Evolutionary conservation across 1,284 basidiomycete species (phyloP), one percentile per base, ranked within the genome.

Genomic region (Naganishia sp.): DNA sequence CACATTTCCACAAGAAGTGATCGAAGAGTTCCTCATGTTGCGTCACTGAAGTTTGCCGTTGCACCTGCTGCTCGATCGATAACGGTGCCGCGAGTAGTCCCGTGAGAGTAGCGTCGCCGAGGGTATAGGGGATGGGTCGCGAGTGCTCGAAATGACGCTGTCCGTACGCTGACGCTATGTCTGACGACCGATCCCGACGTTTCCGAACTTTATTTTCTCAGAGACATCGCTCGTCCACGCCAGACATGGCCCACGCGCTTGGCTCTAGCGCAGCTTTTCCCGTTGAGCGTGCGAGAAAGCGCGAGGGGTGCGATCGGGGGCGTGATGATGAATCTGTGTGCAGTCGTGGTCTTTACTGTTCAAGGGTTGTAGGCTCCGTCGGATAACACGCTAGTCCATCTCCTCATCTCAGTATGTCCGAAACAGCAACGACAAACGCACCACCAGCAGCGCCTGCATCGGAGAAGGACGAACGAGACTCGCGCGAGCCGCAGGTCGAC

Each of bases 11-110:
- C 44, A 33, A 15, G 56, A 59, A 44, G 56, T 45, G 56, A 59
- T 59, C 10, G 56, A 59, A 59, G 56, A 44, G 44, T 59, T 59
- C 45, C 56, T 46, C 56, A 59, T 59, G 44, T 5, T 45, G 15
- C 36, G 7, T 39, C 4, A 10, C 36, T 39, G 36, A 13, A 39
- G 1, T 10, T 28, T 13, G 36, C 9, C 6, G 36, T 39, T 39
- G 10, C 36, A 39, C 36, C 9, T 9, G 13, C 36, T 39, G 36
- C 13, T 13, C 36, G 6, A 13, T 39, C 36, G 6, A 39, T 9
- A 39, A 39, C 36, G 36, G 13, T 39, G 36, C 36, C 13, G 36
- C 36, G 36, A 39, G 36, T 10, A 2, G 7, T 39, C 36, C 6
- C 10, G 36, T 10, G 6, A 2, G 36, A 10, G 36, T 39, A 39